Evolutionary conservation across 179 eudicot genomes (phyloP), one percentile per base, ranked within the genome.

Genomic region (Kewa caespitosa): DNA sequence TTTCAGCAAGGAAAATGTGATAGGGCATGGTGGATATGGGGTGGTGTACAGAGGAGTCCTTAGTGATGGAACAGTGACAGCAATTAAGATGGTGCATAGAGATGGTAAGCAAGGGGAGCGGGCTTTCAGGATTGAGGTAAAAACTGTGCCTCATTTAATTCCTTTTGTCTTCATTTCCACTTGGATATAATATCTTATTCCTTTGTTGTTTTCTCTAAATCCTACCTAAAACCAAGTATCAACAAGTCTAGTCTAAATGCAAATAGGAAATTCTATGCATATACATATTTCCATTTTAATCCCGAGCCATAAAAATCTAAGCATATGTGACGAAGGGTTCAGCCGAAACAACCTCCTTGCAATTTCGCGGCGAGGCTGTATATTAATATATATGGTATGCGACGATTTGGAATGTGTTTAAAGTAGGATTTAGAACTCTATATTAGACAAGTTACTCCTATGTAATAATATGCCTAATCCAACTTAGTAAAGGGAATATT

Each of bases 81-180:
- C 97, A 4, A 81, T 95, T 82, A 93, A 95, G 85, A 83, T 80
- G 88, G 80, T 95, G 69, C 86, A 80, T 60, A 76, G 85, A 46
- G 89, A 90, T 79, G 94, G 93, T 23, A 95, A 89, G 77, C 94
- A 86, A 75, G 92, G 93, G 48, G 97, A 93, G 72, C 91, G 97
- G 10, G 93, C 97, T 32, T 95, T 95, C 81, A 82, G 97, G 73
- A 82, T 86, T 43, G 92, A 93, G 98, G 98, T 93, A 34, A 59
- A 68, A 33, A 55, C n/a, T 72, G 38, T 57, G 34, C 73, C 42
- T 57, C 46, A 74, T 75, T 76, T 65, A 43, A 31, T 77, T 74
- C 70, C 14, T 37, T 66, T 74, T 57, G 38, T 73, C 52, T 34
- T 73, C 32, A 28, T 50, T 30, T 28, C 34, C 30, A 17, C 38